Evolutionary conservation across 495 filamentous ascomycete genomes (phyloP), one percentile per base, ranked within the genome.

Genomic region (Cercophora sp.): DNA sequence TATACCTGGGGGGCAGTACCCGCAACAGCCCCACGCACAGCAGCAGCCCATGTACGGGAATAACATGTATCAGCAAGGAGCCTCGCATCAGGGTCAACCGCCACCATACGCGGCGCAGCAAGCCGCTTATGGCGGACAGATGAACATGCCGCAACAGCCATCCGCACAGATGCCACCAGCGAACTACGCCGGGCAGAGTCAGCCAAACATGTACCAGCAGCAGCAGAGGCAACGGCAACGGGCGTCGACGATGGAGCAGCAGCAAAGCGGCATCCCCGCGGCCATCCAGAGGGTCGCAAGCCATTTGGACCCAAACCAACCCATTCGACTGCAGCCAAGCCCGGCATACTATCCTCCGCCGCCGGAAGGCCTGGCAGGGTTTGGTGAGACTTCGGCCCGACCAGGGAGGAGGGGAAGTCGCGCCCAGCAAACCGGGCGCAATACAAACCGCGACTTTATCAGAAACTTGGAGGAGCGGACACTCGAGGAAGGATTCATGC

Each of bases 341-440:
- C 94, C 94, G 2, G 94, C 94, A 6, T 99, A 99, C 68, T 97
- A 96, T 59, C 94, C 93, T 13, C 93, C 93, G 8, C 91, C 91
- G n/a, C 81, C 88, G 2, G 93, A 96, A 55, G 91, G 90, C 6
- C 79, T 86, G 36, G 80, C 59, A 2, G 68, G 72, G 5, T 58
- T 73, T 34, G 78, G 76, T 47, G 68, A 73, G 10, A 70, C 73
- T 8, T 64, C 85, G 9, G 84, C 88, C 56, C 85, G 83, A 58
- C 80, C 85, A 35, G 78, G 87, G 27, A 77, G 92, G 45, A 83
- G 91, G 60, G 86, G 88, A 18, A 94, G 89, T 54, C 81, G 89
- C 60, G 78, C 83, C 22, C 80, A 78, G 48, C 78, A 79, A 56
- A 77, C 80, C 48, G 78, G 76, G 32, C 79, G 55, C 75, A 71